phyloP scores from a whole-genome alignment of 2,329 filamentous ascomycete genomes.

The Graphilbum fragrans region DNA sequence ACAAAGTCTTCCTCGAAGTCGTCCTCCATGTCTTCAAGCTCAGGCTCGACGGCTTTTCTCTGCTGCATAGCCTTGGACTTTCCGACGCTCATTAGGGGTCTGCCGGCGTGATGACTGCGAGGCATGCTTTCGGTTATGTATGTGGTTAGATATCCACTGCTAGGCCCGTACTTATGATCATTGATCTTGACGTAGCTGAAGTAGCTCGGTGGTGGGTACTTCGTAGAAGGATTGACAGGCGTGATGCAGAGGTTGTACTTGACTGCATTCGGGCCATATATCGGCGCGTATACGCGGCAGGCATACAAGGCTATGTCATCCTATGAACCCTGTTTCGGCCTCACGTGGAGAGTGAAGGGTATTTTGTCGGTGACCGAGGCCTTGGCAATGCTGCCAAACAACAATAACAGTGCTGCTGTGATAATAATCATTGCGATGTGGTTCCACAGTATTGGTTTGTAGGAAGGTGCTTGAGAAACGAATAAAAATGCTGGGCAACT shows the following conservation, averaged over 20 bases:
- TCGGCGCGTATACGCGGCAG: background rate
- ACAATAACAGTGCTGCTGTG: background rate
- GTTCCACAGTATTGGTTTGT: background rate
- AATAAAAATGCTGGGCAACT: too few species aligned
- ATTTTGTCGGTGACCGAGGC: background rate
- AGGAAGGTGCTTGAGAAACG: too few species aligned
- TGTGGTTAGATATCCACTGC: background rate
- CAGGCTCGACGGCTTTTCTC: too few species aligned
- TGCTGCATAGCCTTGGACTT: too few species aligned
- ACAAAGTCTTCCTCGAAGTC: too few species aligned
- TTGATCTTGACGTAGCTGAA: background rate
- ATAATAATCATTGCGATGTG: background rate
- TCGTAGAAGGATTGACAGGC: background rate
- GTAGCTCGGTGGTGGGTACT: background rate
- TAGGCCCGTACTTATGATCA: background rate
- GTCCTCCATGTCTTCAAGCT: too few species aligned
- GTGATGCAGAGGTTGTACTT: background rate
- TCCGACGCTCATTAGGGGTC: too few species aligned
- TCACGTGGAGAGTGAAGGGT: background rate
- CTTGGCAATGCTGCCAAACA: background rate
- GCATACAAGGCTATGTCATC: background rate
- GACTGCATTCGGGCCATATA: background rate
- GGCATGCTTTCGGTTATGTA: too few species aligned
- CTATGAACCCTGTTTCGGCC: background rate
- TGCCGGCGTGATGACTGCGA: background rate